These are phyloP conservation scores for Alloteropsis angusta DNA, from an alignment of 202 grass and related monocot species.

Conservation along the genomic window DNA sequence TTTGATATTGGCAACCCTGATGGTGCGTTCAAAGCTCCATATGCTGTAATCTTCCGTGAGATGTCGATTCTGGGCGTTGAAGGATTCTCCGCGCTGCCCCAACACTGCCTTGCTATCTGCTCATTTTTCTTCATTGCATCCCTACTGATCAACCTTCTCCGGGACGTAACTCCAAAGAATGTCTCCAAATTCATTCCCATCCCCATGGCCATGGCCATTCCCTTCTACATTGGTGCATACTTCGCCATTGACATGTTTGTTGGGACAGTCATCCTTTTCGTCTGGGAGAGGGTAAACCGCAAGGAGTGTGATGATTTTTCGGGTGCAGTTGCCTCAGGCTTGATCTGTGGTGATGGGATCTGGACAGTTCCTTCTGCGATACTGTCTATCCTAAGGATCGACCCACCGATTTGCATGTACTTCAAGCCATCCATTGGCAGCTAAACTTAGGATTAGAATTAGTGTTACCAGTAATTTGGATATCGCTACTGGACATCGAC, in stretches of 20 bases:
- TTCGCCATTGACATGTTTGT: constrained; percentile 95
- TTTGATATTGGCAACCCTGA: constrained; percentile 80
- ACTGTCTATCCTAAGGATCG: constrained; percentile 70
- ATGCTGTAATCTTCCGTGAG: constrained; percentile 80
- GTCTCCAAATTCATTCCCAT: constrained; percentile 68
- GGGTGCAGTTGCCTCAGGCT: constrained; percentile 66
- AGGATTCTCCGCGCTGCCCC: constrained; percentile 71
- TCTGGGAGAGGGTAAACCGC: constrained; percentile 68
- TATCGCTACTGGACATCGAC: background rate
- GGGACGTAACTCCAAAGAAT: constrained; percentile 44
- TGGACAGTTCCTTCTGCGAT: constrained; percentile 80
- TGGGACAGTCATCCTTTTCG: constrained; percentile 64
- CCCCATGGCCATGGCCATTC: constrained; percentile 87
- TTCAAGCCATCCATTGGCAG: constrained; percentile 52
- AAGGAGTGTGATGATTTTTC: constrained; percentile 73
- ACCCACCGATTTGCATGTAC: constrained; percentile 93
- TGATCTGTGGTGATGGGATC: constrained; percentile 94
- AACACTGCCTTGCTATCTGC: constrained; percentile 76
- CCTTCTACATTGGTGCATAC: constrained; percentile 98
- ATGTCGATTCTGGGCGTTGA: constrained; percentile 81
- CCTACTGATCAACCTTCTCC: constrained; percentile 59
- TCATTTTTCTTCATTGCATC: constrained; percentile 60
- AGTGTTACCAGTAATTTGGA: background rate
- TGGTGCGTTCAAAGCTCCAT: constrained; percentile 86
- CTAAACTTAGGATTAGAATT: background rate